Conservation (phyloP, 768 basidiomycete genomes). For the Pleurotus platypus region DNA sequence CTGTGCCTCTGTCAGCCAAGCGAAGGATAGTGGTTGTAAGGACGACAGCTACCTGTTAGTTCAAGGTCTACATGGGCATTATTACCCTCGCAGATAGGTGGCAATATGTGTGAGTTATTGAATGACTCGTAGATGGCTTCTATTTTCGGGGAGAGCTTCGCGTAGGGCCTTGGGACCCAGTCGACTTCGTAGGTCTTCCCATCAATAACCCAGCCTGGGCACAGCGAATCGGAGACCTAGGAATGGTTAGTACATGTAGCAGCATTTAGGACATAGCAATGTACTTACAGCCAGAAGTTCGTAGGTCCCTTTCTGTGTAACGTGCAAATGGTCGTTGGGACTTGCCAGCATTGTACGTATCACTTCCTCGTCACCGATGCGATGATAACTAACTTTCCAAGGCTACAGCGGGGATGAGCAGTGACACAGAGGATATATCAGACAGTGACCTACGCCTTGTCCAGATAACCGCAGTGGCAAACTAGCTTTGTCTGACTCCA, state of each 20-base stretch:
- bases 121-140: constrained; percentile 52
- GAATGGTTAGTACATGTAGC: constrained; percentile 7
- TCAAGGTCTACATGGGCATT: constrained; percentile 83
- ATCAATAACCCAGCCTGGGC: constrained; percentile 69
- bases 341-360: constrained; percentile 42
- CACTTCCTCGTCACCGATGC: constrained; percentile 34
- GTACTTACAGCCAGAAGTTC: constrained; percentile 62
- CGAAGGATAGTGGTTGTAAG: not conserved
- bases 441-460: constrained; percentile 61
- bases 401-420: constrained; percentile 48
- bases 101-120: constrained; percentile 74
- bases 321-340: constrained; percentile 70
- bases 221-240: constrained; percentile 83
- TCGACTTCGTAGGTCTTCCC: constrained; percentile 68
- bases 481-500: constrained; percentile 68
- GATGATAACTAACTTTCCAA: constrained; percentile 80
- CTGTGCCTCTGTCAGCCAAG: constrained; percentile 29
- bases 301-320: constrained; percentile 75
- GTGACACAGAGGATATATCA: not conserved
- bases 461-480: constrained; percentile 88
- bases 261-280: not conserved
- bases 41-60: constrained; percentile 52
- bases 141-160: constrained; percentile 59
- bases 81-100: constrained; percentile 78
- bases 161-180: constrained; percentile 78